A percentile compares a stretch with the other conserved stretches of the same genome.
phyloP scores from a whole-genome alignment of 805 yeast genomes.

The Candida michaelii region DNA sequence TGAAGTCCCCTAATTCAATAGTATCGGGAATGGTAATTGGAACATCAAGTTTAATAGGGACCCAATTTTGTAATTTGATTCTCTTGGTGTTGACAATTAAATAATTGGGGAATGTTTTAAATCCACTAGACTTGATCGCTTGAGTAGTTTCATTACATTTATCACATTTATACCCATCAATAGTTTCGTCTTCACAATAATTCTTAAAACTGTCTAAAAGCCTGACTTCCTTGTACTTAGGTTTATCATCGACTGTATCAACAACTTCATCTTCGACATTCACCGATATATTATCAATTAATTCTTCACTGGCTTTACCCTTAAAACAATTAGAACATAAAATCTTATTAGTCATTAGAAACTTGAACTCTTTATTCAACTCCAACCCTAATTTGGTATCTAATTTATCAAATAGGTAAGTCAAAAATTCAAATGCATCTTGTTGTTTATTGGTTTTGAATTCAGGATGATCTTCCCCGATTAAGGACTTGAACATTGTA shows the following conservation, averaged over 20 bases:
- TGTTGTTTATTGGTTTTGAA: slow-evolving; percentile 88
- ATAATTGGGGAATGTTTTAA: slow-evolving; percentile 67
- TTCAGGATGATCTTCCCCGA: slow-evolving; percentile 79
- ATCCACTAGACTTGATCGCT: slow-evolving; percentile 42
- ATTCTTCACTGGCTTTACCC: slow-evolving; percentile 56
- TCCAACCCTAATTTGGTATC: slow-evolving; percentile 45
- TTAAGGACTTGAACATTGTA: slow-evolving; percentile 65
- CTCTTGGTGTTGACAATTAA: slow-evolving; percentile 75
- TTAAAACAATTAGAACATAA: slow-evolving; percentile 57
- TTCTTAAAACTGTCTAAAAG: slow-evolving; percentile 49
- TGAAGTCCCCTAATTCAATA: slow-evolving; percentile 45
- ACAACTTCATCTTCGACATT: slow-evolving; percentile 48
- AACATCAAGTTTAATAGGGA: slow-evolving; percentile 76
- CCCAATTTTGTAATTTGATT: slow-evolving; percentile 85
- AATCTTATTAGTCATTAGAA: slow-evolving; percentile 62
- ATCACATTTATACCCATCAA: slow-evolving; percentile 64
- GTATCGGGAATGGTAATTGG: slow-evolving; percentile 56
- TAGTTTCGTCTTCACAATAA: slow-evolving; percentile 48
- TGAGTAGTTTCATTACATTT: slow-evolving; percentile 45
- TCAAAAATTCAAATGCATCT: slow-evolving; percentile 89
- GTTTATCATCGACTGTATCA: slow-evolving; percentile 36
- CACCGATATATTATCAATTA: slow-evolving; percentile 64
- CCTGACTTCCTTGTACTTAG: slow-evolving; percentile 47
- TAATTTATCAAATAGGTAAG: slow-evolving; percentile 62
- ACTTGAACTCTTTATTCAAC: slow-evolving; percentile 62